Evolutionary conservation across 2,329 filamentous ascomycete genomes (phyloP).

Genomic region (Xylariaceae sp.): DNA sequence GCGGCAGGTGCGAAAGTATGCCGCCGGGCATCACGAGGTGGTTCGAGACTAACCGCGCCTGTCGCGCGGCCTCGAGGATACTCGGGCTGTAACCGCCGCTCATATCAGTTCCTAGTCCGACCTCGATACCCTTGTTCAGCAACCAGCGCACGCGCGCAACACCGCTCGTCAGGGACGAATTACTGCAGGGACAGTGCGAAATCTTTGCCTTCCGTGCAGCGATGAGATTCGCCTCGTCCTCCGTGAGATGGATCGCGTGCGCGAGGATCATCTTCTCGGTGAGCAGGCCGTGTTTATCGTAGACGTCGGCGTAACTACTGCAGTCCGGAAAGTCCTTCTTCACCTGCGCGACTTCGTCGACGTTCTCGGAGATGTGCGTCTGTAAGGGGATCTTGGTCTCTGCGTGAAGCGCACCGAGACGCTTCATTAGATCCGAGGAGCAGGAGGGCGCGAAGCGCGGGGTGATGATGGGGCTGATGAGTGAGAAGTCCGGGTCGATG

Average conservation of each 20-base stretch:
- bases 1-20: slow-evolving; percentile 14
- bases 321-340: slow-evolving; percentile 60
- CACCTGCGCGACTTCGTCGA: slow-evolving; percentile 67
- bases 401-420: slow-evolving; percentile 59
- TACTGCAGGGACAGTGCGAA: slow-evolving; percentile 82
- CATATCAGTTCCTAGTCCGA: slow-evolving; percentile 88
- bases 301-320: slow-evolving; percentile 67
- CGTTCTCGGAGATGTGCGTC: slow-evolving; percentile 87
- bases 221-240: slow-evolving; percentile 62
- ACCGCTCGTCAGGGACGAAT: slow-evolving; percentile 76
- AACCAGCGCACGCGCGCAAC: slow-evolving; percentile 69
- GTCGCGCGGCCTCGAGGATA: slow-evolving; percentile 61
- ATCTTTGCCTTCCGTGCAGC: slow-evolving; percentile 59
- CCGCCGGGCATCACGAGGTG: slow-evolving; percentile 55
- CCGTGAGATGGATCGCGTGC: slow-evolving; percentile 72
- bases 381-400: slow-evolving; percentile 66
- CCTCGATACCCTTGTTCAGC: slow-evolving; percentile 66
- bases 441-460: slow-evolving; percentile 63
- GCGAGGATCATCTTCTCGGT: slow-evolving; percentile 72
- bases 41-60: slow-evolving; percentile 73
- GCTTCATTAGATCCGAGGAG: slow-evolving; percentile 53
- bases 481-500: slow-evolving; percentile 59
- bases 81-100: slow-evolving; percentile 80
- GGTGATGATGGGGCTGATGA: slow-evolving; percentile 78
- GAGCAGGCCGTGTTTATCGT: slow-evolving; percentile 67